Conservation (phyloP, 495 filamentous ascomycete genomes). For the Podospora pseudocomata region DNA sequence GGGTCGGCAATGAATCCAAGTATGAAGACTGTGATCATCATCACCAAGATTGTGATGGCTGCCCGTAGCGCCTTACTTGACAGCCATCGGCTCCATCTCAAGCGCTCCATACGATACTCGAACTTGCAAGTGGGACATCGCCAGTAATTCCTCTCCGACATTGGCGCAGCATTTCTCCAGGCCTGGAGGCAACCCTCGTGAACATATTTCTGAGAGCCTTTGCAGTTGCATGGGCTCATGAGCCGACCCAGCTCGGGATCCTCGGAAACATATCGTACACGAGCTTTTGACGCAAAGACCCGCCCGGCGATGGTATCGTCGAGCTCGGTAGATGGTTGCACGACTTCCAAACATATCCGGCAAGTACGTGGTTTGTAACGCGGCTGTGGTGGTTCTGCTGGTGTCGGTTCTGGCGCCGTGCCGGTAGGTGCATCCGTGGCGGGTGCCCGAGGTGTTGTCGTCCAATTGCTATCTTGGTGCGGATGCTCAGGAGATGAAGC, state of each 20-base stretch:
- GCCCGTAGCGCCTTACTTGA: constrained; percentile 63
- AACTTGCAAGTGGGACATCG: constrained; percentile 87
- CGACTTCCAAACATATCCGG: constrained; percentile 87
- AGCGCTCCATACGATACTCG: constrained; percentile 72
- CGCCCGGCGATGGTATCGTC: constrained; percentile 57
- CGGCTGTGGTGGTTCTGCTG: constrained; percentile 34
- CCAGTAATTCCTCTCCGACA: constrained; percentile 69
- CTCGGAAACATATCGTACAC: constrained; percentile 70
- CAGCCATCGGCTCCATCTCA: constrained; percentile 72
- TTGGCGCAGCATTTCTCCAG: constrained; percentile 76
- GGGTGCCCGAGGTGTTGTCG: background rate
- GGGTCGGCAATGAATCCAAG: constrained; percentile 91
- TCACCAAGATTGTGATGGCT: constrained; percentile 62
- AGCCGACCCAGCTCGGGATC: constrained; percentile 74
- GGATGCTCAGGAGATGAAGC: background rate
- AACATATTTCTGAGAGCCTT: constrained; percentile 87
- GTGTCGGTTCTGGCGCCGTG: constrained; percentile 23
- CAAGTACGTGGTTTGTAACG: constrained; percentile 71
- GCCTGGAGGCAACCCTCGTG: constrained; percentile 88
- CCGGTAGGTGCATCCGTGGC: constrained; percentile 7
- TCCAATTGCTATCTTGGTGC: background rate
- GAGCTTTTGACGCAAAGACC: constrained; percentile 58
- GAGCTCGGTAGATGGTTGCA: constrained; percentile 70
- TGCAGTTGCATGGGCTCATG: constrained; percentile 90
- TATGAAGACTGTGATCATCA: constrained; percentile 66